Evolutionary conservation across 192 early-diverging fungal species (phyloP), one percentile per base, ranked within the genome.

Genomic region (Obelidium mucronatum): DNA sequence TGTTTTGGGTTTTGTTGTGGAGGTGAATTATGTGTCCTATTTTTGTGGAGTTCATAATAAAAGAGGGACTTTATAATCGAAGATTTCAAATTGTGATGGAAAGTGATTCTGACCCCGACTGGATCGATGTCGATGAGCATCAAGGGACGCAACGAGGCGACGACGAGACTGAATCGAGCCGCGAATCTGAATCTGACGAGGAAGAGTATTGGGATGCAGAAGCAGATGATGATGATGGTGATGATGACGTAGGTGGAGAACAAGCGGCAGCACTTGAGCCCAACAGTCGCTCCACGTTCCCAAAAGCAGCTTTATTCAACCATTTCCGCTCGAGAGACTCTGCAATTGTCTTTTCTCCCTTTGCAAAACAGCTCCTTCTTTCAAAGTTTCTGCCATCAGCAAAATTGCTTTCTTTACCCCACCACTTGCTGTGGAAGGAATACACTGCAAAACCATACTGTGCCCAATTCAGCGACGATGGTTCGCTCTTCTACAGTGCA

Each of bases 401-500:
- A n/a, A n/a, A n/a, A n/a, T n/a, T n/a, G n/a, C n/a, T n/a, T n/a
- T n/a, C n/a, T n/a, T n/a, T n/a, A n/a, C n/a, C n/a, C n/a, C n/a
- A n/a, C n/a, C n/a, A n/a, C n/a, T n/a, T n/a, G n/a, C n/a, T n/a
- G n/a, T n/a, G n/a, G n/a, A n/a, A n/a, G n/a, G n/a, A n/a, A n/a
- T n/a, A n/a, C n/a, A n/a, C n/a, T n/a, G n/a, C n/a, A n/a, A n/a
- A n/a, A n/a, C n/a, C n/a, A n/a, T 65, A 65, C 63, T 65, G 63
- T 24, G 22, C 63, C 13, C 63, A 65, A 24, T 65, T 65, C 35
- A 35, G 30, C 42, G 0, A 22, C 13, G 67, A 69, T 52, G 55
- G 70, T 3, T 73, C 55, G 19, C 59, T 90, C 3, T 89, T 89
- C 75, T 89, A 87, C 59, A 64, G 81, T 24, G 85, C 85, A 59